Evolutionary conservation across 192 early-diverging fungal species (phyloP), one percentile per base, ranked within the genome.

Genomic region (Coemansia javaensis): DNA sequence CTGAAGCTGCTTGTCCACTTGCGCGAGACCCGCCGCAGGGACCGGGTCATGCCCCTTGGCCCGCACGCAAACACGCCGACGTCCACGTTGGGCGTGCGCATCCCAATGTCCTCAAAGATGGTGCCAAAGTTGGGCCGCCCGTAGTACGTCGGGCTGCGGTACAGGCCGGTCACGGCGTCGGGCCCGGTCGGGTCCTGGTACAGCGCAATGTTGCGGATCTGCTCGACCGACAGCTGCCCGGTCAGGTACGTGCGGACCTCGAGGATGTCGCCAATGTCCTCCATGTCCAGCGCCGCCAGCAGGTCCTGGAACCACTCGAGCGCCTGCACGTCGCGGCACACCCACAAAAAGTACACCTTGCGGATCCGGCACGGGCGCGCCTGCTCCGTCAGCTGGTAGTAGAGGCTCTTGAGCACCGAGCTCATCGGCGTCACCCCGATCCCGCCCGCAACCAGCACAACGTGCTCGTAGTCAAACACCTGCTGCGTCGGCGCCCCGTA

Each of bases 21-120:
- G 13, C 22, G 45, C 31, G 50, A 54, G 28, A 37, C 37, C 11
- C 25, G 52, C 12, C 63, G 50, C 35, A 91, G 49, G 7, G 38
- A 59, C 32, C 71, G 77, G 13, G 75, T 81, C 37, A 89, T 61
- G 3, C 51, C 50, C 18, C 64, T 69, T 2, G 87, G 85, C 4
- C 90, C 90, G 55, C 90, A 93, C 58, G 83, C 85, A 50, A 90
- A 90, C 34, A 93, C 85, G 9, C 88, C 90, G 12, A 93, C 77
- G 23, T 86, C 77, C 0, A 75, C 75, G 8, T 54, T 23, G 10
- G 80, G 56, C 33, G 76, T 70, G 36, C 77, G 73, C 24, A 46
- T 74, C 7, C 74, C 73, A 14, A 84, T 63, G 15, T 84, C 72
- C n/a, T 59, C 51, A 53, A 90, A 85, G 28, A 90, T 80, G 32